phyloP scores from a whole-genome alignment of 2,329 filamentous ascomycete species.

The Periconia sp. region DNA sequence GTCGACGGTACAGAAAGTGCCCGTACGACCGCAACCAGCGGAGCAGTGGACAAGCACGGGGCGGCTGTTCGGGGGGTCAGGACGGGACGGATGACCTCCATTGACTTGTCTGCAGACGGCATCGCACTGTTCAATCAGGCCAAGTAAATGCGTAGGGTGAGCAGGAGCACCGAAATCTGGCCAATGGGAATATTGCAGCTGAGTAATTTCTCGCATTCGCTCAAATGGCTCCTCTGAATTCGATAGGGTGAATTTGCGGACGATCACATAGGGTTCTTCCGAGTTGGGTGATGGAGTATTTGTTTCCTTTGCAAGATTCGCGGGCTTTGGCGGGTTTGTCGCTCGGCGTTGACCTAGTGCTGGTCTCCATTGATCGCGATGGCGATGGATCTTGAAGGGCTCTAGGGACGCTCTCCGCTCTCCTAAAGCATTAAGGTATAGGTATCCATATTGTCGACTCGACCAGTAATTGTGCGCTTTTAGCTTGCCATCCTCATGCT shows the following conservation, averaged over 20 bases:
- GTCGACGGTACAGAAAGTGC: slow-evolving; percentile 95
- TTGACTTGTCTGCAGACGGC: slow-evolving; percentile 63
- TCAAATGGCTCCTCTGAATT: slow-evolving; percentile 80
- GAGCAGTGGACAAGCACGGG: slow-evolving; percentile 95
- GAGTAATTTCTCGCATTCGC: slow-evolving; percentile 89
- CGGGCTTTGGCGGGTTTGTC: slow-evolving; percentile 39
- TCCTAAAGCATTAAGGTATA: slow-evolving; percentile 77
- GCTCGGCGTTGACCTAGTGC: slow-evolving; percentile 41
- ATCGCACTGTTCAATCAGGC: slow-evolving; percentile 89
- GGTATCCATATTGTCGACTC: slow-evolving; percentile 74
- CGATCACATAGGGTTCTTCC: slow-evolving; percentile 76
- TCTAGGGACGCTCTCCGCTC: slow-evolving; percentile 84
- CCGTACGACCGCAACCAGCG: slow-evolving; percentile 92
- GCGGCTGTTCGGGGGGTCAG: slow-evolving; percentile 58
- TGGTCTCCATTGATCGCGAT: slow-evolving; percentile 44
- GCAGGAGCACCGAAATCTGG: slow-evolving; percentile 95
- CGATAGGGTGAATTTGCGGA: slow-evolving; percentile 85
- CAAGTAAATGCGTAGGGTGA: slow-evolving; percentile 83
- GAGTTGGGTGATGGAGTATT: slow-evolving; percentile 38
- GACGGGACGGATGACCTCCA: slow-evolving; percentile 61
- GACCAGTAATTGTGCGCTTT: slow-evolving; percentile 97
- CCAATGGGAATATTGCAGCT: slow-evolving; percentile 95
- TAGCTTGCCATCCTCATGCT: slow-evolving; percentile 88
- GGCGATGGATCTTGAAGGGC: slow-evolving; percentile 57
- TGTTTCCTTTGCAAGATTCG: slow-evolving; percentile 33